phyloP scores from a whole-genome alignment of 305 asterid species.

The Fraxinus sp. region DNA sequence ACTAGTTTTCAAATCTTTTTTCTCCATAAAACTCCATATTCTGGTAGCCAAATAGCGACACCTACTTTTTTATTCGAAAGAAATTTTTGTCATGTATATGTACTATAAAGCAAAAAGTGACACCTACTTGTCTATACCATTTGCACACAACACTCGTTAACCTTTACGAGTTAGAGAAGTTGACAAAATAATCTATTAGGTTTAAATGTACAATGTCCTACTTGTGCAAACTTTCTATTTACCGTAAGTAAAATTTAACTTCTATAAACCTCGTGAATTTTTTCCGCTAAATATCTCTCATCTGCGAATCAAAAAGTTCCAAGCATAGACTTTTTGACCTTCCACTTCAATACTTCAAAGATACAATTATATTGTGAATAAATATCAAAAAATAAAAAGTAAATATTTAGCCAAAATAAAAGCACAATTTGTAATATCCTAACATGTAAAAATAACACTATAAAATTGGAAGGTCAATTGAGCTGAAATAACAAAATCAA shows the following conservation, averaged over 20 bases:
- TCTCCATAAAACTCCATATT: neutral
- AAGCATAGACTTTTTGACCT: neutral
- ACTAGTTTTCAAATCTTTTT: neutral
- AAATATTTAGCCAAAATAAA: constrained; percentile 1
- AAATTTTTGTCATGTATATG: neutral
- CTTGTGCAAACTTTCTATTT: neutral
- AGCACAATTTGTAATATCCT: neutral
- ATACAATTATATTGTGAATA: neutral
- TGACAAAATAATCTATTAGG: neutral
- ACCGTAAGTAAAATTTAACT: neutral
- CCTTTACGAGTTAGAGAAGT: neutral
- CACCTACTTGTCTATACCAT: neutral
- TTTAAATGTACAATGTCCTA: neutral
- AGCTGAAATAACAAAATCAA: neutral
- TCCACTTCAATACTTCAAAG: neutral
- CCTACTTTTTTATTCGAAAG: neutral
- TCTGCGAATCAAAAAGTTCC: neutral
- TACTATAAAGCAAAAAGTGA: neutral
- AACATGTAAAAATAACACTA: neutral
- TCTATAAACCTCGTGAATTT: neutral
- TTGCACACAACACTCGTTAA: neutral
- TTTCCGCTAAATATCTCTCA: neutral
- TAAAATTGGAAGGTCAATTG: neutral
- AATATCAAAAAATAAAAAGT: neutral
- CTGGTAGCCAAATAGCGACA: neutral